A percentile compares a stretch with the other conserved stretches of the same genome.
Conservation (phyloP, 495 filamentous ascomycete species). For the Hypoxylon cercidicola region DNA sequence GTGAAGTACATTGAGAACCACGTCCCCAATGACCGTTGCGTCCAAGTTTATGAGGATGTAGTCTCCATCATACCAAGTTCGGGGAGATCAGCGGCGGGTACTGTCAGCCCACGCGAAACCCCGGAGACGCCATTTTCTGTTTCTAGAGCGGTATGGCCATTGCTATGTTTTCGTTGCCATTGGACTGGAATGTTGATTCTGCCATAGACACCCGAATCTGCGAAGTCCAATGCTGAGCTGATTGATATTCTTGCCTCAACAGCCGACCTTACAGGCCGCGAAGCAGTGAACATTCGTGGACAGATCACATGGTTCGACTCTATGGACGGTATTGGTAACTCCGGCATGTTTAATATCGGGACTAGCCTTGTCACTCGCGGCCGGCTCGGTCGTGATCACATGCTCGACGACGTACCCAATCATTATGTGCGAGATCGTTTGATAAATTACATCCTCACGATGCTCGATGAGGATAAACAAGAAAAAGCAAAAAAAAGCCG, state of each 20-base stretch:
- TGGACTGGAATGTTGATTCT: slow-evolving; percentile 1
- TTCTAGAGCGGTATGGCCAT: slow-evolving; percentile 16
- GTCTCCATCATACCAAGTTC: slow-evolving; percentile 2
- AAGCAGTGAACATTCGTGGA: slow-evolving; percentile 2
- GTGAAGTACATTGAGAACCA: slow-evolving; percentile 2
- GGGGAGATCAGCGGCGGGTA: not conserved
- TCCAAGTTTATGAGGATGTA: slow-evolving; percentile 23
- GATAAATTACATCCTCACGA: slow-evolving; percentile 30
- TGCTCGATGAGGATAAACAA: slow-evolving; percentile 14
- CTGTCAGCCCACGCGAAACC: not conserved
- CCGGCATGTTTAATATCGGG: not conserved
- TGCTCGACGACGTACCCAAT: slow-evolving; percentile 29
- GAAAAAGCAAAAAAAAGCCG: slow-evolving; percentile 16
- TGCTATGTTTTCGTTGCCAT: not conserved
- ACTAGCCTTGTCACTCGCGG: slow-evolving; percentile 8
- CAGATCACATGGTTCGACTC: slow-evolving; percentile 13
- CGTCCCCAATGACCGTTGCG: slow-evolving; percentile 16
- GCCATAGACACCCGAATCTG: slow-evolving; percentile 4
- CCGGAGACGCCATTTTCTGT: slow-evolving; percentile 18
- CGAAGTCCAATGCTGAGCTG: slow-evolving; percentile 28
- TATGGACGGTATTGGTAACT: not conserved
- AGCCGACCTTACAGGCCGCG: not conserved
- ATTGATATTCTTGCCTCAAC: slow-evolving; percentile 21
- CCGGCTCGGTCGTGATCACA: slow-evolving; percentile 28
- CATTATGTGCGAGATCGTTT: slow-evolving; percentile 26